Evolutionary conservation across 192 early-diverging fungal species (phyloP).

Genomic region (Allomyces macrogynus): DNA sequence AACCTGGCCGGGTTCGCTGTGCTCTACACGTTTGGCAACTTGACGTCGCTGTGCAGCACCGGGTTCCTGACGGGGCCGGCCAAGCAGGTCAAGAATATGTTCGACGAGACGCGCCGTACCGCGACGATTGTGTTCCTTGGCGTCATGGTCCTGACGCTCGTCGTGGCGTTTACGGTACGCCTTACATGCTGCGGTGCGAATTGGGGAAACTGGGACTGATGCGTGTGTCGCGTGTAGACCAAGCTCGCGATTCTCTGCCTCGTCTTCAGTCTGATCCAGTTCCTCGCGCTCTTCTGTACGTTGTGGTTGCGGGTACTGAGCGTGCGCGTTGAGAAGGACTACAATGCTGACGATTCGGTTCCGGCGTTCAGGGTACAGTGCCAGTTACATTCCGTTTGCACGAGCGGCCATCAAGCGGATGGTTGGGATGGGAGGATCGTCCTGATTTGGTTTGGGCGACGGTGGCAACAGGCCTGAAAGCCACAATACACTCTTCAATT

Average conservation of each 20-base stretch:
- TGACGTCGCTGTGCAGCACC: constrained; percentile 62
- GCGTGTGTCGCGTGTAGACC: neutral
- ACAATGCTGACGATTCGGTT: neutral
- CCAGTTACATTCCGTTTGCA: constrained; percentile 86
- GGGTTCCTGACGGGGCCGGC: constrained; percentile 71
- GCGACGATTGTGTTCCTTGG: constrained; percentile 34
- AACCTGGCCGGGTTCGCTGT: constrained; percentile 61
- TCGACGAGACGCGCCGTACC: neutral
- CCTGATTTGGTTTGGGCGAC: neutral
- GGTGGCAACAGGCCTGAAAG: no score
- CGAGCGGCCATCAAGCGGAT: constrained; percentile 25
- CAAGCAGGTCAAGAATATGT: neutral
- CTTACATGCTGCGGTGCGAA: neutral
- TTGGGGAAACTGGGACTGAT: constrained; percentile 11
- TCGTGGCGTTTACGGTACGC: constrained; percentile 46
- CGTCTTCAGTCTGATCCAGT: constrained; percentile 68
- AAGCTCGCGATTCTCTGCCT: constrained; percentile 43
- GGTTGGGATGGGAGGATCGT: constrained; percentile 10
- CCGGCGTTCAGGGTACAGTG: constrained; percentile 26
- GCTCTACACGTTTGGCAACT: constrained; percentile 76
- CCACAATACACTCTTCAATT: no score
- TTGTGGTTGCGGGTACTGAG: constrained; percentile 14
- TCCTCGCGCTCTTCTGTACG: constrained; percentile 73
- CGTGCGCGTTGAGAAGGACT: no score
- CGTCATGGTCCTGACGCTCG: constrained; percentile 45